phyloP scores from a whole-genome alignment of 2,329 filamentous ascomycete genomes.

The Apiospora koreana region DNA sequence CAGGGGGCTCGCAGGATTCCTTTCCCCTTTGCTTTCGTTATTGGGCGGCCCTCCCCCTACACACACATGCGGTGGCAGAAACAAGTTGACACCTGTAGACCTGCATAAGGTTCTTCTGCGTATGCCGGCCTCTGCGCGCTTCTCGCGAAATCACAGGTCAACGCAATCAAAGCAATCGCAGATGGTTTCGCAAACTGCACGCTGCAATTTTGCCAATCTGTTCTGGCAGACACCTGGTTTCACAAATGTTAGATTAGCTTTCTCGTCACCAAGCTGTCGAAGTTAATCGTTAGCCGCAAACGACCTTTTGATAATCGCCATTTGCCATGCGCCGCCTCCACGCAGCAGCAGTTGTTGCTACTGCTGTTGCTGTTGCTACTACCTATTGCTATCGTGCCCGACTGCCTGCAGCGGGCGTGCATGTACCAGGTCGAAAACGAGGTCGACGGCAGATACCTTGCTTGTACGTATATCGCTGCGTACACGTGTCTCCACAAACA shows the following conservation, averaged over 20 bases:
- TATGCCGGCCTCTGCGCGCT: background rate
- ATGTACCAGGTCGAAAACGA: background rate
- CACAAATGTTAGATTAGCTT: background rate
- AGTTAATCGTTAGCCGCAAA: background rate
- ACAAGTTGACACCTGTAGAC: background rate
- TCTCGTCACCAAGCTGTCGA: background rate
- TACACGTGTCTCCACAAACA: conserved; percentile 2
- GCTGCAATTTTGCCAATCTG: background rate
- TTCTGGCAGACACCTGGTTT: background rate
- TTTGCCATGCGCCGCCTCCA: background rate
- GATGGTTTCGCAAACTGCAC: background rate
- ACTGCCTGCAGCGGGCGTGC: background rate
- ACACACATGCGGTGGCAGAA: background rate
- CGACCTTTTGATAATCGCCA: background rate
- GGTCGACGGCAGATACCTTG: background rate
- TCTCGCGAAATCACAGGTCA: background rate
- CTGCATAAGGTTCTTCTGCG: background rate
- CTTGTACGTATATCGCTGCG: background rate
- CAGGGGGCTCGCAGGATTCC: background rate
- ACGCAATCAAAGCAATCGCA: background rate
- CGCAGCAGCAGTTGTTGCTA: background rate
- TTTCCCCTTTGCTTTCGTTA: background rate
- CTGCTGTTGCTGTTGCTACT: background rate
- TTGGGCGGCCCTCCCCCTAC: background rate
- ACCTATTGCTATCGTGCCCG: too few species aligned